Evolutionary conservation across 192 early-diverging fungal species (phyloP).

Genomic region (Umbelopsis sp.): DNA sequence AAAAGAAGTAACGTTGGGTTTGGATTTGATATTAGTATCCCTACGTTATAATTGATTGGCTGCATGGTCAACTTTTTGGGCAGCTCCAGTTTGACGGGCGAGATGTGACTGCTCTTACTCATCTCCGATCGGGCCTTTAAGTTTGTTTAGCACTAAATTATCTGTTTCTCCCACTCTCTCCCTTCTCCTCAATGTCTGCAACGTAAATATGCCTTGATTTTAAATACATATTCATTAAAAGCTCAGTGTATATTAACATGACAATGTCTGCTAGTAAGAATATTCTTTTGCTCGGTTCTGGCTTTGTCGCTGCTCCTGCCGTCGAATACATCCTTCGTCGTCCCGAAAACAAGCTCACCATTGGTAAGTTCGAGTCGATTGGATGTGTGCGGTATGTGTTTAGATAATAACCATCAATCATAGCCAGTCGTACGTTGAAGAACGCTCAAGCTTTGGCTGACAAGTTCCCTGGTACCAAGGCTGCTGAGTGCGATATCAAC

Average conservation of each 20-base stretch:
- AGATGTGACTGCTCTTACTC: slow-evolving; percentile 4
- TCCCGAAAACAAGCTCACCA: slow-evolving; percentile 87
- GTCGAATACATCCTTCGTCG: slow-evolving; percentile 90
- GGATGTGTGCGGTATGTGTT: background rate
- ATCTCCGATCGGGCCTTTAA: background rate
- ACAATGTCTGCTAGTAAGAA: slow-evolving; percentile 52
- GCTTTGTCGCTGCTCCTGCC: slow-evolving; percentile 96
- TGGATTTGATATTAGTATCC: background rate
- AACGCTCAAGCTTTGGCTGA: slow-evolving; percentile 72
- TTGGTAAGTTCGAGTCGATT: slow-evolving; percentile 50
- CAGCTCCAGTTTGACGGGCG: background rate
- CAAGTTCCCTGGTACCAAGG: slow-evolving; percentile 62
- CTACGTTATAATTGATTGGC: too few species aligned
- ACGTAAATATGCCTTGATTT: slow-evolving; percentile 10
- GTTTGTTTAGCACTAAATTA: background rate
- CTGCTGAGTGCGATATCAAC: slow-evolving; percentile 79
- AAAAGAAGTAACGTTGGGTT: background rate
- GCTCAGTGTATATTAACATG: background rate
- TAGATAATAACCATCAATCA: background rate
- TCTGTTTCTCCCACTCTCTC: slow-evolving; percentile 10
- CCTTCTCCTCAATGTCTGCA: slow-evolving; percentile 16
- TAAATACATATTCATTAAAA: background rate
- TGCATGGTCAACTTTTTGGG: too few species aligned
- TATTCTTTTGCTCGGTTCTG: slow-evolving; percentile 95
- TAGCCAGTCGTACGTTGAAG: slow-evolving; percentile 77